A percentile compares a stretch with the other conserved stretches of the same genome.
These are phyloP conservation scores for Lactarius hengduanensis DNA, from an alignment of 768 basidiomycete genomes.

Conservation along the genomic window DNA sequence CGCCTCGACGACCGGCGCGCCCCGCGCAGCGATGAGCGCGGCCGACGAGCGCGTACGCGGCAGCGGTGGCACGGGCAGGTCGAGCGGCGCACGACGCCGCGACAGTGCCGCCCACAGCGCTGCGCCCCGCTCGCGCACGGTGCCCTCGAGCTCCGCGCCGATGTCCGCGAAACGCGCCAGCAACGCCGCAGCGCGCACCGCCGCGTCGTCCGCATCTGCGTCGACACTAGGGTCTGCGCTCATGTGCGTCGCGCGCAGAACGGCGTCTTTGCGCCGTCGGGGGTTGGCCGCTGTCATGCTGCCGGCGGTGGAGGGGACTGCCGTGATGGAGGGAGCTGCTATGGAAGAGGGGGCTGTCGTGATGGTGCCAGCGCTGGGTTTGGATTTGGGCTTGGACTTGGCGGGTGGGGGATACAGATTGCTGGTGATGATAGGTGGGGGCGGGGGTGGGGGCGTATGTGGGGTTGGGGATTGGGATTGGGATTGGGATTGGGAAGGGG, in stretches of 20 bases:
- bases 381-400: not conserved
- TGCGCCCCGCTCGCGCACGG: slow-evolving; percentile 21
- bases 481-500: not conserved
- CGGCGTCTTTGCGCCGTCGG: slow-evolving; percentile 23
- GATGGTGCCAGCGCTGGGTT: not conserved
- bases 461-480: not conserved
- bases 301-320: not conserved
- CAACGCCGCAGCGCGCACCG: slow-evolving; percentile 14
- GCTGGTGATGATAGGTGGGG: not conserved
- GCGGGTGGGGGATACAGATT: not conserved
- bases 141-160: slow-evolving; percentile 18
- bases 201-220: slow-evolving; percentile 14
- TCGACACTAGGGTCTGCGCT: not conserved
- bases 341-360: not conserved
- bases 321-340: not conserved
- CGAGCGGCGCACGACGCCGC: slow-evolving; percentile 2
- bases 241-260: slow-evolving; percentile 1
- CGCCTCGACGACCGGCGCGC: slow-evolving; percentile 7
- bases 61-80: slow-evolving; percentile 6
- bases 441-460: not conserved
- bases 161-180: slow-evolving; percentile 15
- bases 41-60: slow-evolving; percentile 1
- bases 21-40: not conserved
- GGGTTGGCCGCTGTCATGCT: not conserved
- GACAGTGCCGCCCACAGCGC: slow-evolving; percentile 18